Conservation (phyloP, 2,329 filamentous ascomycete genomes). For the Penicillium rolfsii region DNA sequence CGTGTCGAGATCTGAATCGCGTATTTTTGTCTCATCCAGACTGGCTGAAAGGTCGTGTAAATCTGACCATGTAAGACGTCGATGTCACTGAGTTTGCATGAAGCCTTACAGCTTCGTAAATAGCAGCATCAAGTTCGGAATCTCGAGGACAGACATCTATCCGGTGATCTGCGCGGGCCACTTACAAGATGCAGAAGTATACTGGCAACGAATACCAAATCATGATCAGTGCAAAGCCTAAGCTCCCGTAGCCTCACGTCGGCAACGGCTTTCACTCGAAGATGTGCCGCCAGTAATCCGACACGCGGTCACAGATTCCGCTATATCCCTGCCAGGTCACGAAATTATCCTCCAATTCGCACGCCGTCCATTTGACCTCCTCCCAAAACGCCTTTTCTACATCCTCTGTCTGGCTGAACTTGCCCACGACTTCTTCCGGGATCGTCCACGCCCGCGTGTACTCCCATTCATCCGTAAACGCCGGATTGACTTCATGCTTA, state of each 20-base stretch:
- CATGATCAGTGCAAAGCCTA: background rate
- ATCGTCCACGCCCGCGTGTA: constrained; percentile 41
- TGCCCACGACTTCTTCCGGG: constrained; percentile 33
- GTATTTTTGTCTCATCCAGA: background rate
- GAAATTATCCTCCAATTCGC: constrained; percentile 41
- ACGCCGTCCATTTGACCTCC: constrained; percentile 45
- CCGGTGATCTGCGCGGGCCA: background rate
- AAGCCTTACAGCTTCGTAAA: background rate
- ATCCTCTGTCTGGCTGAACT: constrained; percentile 36
- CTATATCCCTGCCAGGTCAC: constrained; percentile 34
- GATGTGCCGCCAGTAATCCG: constrained; percentile 39
- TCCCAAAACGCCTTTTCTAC: constrained; percentile 44
- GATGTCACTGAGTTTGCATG: background rate
- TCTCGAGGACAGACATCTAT: background rate
- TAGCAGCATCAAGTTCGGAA: background rate
- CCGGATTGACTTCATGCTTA: constrained; percentile 31
- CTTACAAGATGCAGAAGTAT: background rate
- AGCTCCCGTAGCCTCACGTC: background rate
- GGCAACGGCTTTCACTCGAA: constrained; percentile 18
- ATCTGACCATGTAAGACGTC: background rate
- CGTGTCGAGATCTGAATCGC: no score
- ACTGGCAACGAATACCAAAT: background rate
- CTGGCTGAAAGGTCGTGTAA: background rate
- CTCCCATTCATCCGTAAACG: constrained; percentile 35
- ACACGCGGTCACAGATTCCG: constrained; percentile 40